phyloP scores from a whole-genome alignment of 2,329 filamentous ascomycete genomes.

The Botrytis paeoniae region DNA sequence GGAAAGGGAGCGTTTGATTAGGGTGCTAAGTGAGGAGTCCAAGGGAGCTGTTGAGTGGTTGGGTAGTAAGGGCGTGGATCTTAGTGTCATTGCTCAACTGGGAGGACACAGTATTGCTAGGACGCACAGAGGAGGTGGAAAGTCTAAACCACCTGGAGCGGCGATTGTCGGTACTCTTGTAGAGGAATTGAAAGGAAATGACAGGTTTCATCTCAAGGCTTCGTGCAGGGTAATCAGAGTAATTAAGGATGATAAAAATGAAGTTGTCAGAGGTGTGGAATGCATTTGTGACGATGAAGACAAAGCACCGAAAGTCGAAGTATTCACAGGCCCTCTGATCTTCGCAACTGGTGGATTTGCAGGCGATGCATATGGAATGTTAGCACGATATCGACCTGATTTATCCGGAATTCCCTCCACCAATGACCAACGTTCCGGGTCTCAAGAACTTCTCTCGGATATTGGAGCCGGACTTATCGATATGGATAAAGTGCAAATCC shows the following conservation, averaged over 20 bases:
- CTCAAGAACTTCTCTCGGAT: conserved; percentile 45
- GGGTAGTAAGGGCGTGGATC: conserved; percentile 53
- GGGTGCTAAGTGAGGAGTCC: conserved; percentile 48
- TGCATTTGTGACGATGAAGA: conserved; percentile 40
- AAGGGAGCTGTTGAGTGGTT: conserved; percentile 55
- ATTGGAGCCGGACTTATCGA: conserved; percentile 44
- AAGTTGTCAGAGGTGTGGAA: conserved; percentile 51
- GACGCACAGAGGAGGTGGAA: conserved; percentile 56
- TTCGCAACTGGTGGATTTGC: conserved; percentile 62
- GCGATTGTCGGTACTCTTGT: conserved; percentile 56
- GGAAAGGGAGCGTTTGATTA: conserved; percentile 46
- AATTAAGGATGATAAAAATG: conserved; percentile 35
- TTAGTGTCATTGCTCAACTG: conserved; percentile 55
- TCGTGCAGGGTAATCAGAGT: conserved; percentile 53
- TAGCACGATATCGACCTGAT: conserved; percentile 57
- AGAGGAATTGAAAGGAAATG: conserved; percentile 47
- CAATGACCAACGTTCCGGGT: conserved; percentile 56
- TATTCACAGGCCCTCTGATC: conserved; percentile 52
- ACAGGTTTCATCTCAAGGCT: conserved; percentile 51
- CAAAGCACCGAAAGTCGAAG: conserved; percentile 26
- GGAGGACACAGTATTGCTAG: conserved; percentile 56
- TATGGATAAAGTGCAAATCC: conserved; percentile 57
- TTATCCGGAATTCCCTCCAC: conserved; percentile 59
- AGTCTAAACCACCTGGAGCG: conserved; percentile 53
- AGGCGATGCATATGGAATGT: conserved; percentile 56